These are phyloP conservation scores for Periconia sp. DNA, from an alignment of 2,329 filamentous ascomycete genomes.

Conservation along the genomic window DNA sequence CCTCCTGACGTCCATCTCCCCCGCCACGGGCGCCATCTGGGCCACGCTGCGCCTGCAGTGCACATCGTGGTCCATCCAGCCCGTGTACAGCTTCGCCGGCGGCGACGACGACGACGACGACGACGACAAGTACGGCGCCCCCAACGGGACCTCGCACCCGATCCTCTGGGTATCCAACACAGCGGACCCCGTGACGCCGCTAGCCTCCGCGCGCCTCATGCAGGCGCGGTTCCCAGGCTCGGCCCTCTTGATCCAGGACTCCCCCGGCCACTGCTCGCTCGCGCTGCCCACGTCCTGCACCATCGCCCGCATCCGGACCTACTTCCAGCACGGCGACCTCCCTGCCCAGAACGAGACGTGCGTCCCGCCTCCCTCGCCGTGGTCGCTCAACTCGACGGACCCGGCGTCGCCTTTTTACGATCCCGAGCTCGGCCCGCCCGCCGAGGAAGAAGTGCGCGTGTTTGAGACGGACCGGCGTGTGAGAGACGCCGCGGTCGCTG, in stretches of 20 bases:
- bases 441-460: neutral
- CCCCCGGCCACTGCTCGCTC: constrained; percentile 49
- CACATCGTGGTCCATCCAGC: constrained; percentile 39
- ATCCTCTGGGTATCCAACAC: constrained; percentile 61
- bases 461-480: neutral
- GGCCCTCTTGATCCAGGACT: constrained; percentile 48
- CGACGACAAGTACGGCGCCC: constrained; percentile 24
- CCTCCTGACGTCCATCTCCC: constrained; percentile 35
- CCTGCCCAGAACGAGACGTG: constrained; percentile 49
- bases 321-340: constrained; percentile 48
- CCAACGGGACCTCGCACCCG: constrained; percentile 50
- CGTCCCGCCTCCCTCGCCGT: constrained; percentile 47
- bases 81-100: constrained; percentile 36
- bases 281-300: constrained; percentile 38
- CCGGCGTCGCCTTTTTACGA: constrained; percentile 17
- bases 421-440: constrained; percentile 4
- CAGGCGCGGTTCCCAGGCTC: constrained; percentile 47
- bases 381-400: constrained; percentile 22
- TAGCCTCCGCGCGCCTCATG: constrained; percentile 49
- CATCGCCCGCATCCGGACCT: constrained; percentile 31
- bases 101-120: constrained; percentile 11
- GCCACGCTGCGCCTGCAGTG: constrained; percentile 42
- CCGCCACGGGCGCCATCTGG: constrained; percentile 43
- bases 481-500: neutral
- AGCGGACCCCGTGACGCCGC: constrained; percentile 62